Base-by-base conservation (phyloP, 805 yeast species). In the Saccharomyces jurei region DNA sequence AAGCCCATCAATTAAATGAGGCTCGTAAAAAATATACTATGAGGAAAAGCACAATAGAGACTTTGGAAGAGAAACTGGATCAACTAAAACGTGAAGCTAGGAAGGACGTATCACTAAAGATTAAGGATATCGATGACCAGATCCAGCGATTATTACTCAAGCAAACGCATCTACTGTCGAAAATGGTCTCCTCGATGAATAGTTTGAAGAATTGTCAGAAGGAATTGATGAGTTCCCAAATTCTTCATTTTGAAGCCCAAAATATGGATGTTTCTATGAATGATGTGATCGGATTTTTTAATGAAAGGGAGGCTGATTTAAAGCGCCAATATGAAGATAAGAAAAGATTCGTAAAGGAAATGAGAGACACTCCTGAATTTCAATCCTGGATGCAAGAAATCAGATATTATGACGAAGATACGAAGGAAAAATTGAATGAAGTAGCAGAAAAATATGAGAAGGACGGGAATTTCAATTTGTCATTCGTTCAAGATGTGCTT, bases 81-180 rank as follows among this genome's bases (percentile, higher is more conserved):
- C 63, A 61, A 46, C 56, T 77, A 22, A 71, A 73, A 53, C 59
- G 60, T 0, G 80, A 77, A 50, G 65, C 79, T 1, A 65, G 64
- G 27, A 68, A 65, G 51, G 83, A 81, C 59, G 73, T 75, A 51
- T 66, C 75, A 2, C 69, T 52, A 3, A 76, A 74, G 52, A 74
- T 75, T 4, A 62, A 63, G 14, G 68, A 66, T 9, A 63, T 73
- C 10, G 72, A 74, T 49, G 54, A 54, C 27, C 61, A 67, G 54
- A 64, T 74, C 4, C 55, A 58, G 17, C 30, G 54, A 0, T 48
- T 62, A 1, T 47, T 66, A 1, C 30, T 51, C 5, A 52, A 62
- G 11, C 73, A 68, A 58, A 51, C 70, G 49, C 56, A 49, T 46
- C 52, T 54, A 44, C 70, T 63, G 30, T 56, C 54, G 11, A 53